A percentile compares a stretch with the other conserved stretches of the same genome.
These are phyloP conservation scores for Rosellinia necatrix DNA, from an alignment of 2,329 filamentous ascomycete species.

Conservation along the genomic window DNA sequence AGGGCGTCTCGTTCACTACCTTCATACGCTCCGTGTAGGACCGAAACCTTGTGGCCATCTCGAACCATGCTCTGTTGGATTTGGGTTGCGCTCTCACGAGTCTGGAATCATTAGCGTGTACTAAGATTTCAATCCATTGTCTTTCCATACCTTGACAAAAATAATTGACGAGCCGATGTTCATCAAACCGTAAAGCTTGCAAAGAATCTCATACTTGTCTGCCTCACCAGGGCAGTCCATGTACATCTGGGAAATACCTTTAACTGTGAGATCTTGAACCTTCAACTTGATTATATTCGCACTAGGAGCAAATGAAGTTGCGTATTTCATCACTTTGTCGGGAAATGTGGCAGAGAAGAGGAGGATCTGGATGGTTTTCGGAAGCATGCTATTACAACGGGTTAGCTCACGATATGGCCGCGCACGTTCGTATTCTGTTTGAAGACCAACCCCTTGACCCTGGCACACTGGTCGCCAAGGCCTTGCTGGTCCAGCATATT, in stretches of 20 bases:
- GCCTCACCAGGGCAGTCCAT: conserved; percentile 85
- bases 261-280: conserved; percentile 90
- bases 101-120: conserved; percentile 54
- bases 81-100: conserved; percentile 79
- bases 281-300: conserved; percentile 87
- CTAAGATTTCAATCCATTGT: neutral
- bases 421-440: neutral
- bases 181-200: conserved; percentile 94
- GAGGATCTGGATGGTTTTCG: conserved; percentile 78
- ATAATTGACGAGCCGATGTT: conserved; percentile 98
- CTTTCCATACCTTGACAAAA: conserved; percentile 76
- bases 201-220: conserved; percentile 85
- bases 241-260: conserved; percentile 97
- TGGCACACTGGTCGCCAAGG: conserved; percentile 90
- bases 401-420: conserved; percentile 38
- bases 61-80: conserved; percentile 85
- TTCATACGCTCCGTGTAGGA: conserved; percentile 86
- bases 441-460: conserved; percentile 80
- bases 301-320: conserved; percentile 79
- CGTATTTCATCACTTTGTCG: conserved; percentile 81
- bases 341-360: conserved; percentile 97
- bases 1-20: conserved; percentile 81
- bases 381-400: conserved; percentile 64
- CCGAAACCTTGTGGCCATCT: conserved; percentile 91
- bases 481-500: conserved; percentile 98